Conservation (phyloP, 371 early-diverging fungal genomes). For the Gilbertella persicaria region DNA sequence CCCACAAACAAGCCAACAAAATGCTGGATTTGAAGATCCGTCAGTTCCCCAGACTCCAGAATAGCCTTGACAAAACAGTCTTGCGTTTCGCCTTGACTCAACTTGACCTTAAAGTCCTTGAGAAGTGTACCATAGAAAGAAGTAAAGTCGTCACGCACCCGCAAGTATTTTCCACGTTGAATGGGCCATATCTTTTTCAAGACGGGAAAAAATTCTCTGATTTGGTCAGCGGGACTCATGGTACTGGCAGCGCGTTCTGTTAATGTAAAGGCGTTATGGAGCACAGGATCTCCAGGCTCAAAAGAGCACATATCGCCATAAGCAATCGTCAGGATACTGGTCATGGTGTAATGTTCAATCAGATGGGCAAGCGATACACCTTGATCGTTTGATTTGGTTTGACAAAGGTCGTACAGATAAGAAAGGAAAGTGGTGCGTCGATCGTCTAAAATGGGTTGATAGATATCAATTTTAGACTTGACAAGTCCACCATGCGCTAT, state of each 20-base stretch:
- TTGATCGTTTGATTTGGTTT: background rate
- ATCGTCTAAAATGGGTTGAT: conserved; percentile 41
- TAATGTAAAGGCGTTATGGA: conserved; percentile 40
- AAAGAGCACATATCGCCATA: conserved; percentile 42
- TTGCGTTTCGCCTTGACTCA: conserved; percentile 4
- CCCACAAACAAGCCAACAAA: conserved; percentile 46
- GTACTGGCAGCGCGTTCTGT: conserved; percentile 36
- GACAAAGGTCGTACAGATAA: conserved; percentile 14
- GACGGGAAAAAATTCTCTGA: conserved; percentile 48
- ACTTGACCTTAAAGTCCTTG: conserved; percentile 18
- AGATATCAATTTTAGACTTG: conserved; percentile 37
- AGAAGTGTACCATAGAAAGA: conserved; percentile 37
- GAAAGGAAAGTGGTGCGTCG: conserved; percentile 22
- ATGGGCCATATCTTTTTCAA: conserved; percentile 30
- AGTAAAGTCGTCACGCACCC: conserved; percentile 16
- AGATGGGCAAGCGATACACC: conserved; percentile 18
- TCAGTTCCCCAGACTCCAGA: conserved; percentile 26
- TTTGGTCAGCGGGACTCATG: conserved; percentile 40
- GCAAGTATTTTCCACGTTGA: conserved; percentile 9
- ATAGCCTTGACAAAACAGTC: conserved; percentile 49
- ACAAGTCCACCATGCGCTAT: conserved; percentile 41
- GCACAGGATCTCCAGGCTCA: conserved; percentile 33
- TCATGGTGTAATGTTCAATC: conserved; percentile 50
- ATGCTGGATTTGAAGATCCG: conserved; percentile 34
- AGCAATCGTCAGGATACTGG: conserved; percentile 39